Evolutionary conservation across 1,139 yeast genomes (phyloP).

Genomic region (Wickerhamomyces sp.): DNA sequence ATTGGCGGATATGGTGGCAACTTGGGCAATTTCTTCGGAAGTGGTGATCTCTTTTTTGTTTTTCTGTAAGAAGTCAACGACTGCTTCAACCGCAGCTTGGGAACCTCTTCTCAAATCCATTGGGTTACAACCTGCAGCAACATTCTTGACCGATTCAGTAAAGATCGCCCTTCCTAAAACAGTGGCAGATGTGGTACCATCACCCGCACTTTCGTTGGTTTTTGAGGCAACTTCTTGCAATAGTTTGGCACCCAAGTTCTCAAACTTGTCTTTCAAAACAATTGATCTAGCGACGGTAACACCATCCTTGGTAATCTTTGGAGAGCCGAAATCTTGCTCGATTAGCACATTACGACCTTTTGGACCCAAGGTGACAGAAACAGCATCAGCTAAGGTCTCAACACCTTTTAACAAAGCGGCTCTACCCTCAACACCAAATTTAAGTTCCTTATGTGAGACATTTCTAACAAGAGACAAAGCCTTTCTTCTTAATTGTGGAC

Average conservation of each 20-base stretch:
- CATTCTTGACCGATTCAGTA: conserved; percentile 96
- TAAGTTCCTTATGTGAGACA: conserved; percentile 88
- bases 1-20: conserved; percentile 97
- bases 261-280: conserved; percentile 85
- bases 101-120: conserved; percentile 99
- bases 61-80: conserved; percentile 79
- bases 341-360: conserved; percentile 97
- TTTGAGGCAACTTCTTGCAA: conserved; percentile 97
- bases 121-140: conserved; percentile 99
- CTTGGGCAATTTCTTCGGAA: conserved; percentile 96
- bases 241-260: conserved; percentile 93
- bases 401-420: conserved; percentile 96
- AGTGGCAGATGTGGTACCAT: conserved; percentile 98
- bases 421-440: conserved; percentile 98
- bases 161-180: conserved; percentile 95
- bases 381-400: conserved; percentile 95
- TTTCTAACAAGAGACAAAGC: conserved; percentile 44
- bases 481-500: conserved; percentile 41
- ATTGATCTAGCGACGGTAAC: conserved; percentile 95
- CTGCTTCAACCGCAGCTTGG: conserved; percentile 97
- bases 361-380: conserved; percentile 95
- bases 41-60: conserved; percentile 97
- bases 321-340: conserved; percentile 96
- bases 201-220: conserved; percentile 98
- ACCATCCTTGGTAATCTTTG: conserved; percentile 99